Base-by-base conservation (phyloP, 371 early-diverging fungal species). In the Rhizopus delemar region DNA sequence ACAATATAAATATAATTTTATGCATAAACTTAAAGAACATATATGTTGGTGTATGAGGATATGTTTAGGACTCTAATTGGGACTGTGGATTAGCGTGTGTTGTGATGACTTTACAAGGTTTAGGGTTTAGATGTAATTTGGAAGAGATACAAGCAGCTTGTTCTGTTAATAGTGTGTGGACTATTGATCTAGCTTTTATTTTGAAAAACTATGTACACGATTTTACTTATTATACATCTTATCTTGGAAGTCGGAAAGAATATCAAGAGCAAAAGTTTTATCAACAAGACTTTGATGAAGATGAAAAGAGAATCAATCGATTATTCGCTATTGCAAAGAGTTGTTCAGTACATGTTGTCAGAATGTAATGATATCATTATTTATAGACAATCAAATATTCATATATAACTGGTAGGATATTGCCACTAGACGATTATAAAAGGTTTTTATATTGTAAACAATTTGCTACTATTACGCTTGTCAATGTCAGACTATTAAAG, bases 1-100 rank as follows among this genome's bases (percentile, higher is more conserved):
- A 9, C 8, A 32, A 51, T 22, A 22, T 22, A 22, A 36, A 50
- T 32, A 55, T 34, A 31, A 16, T 7, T 7, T 31, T 9, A 55
- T 29, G 33, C 4, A 31, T 5, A 3, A 45, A 55, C 28, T 43
- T n/a, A 54, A 5, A 32, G 22, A 48, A 32, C 33, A 32, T 36
- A 49, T 31, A 5, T 31, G 32, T 46, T 4, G 13, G 39, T 11
- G n/a, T 28, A 15, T 11, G 9, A 31, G 50, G 6, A 22, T 29
- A 15, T 41, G 2, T 34, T 39, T 45, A 76, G 77, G 70, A 68
- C 35, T 60, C 65, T 46, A 68, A 68, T 28, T 93, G 93, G 92
- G 94, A 93, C 77, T 91, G 92, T 66, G 93, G 94, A 4, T 75
- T 94, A n/a, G 93, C 93, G 4, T 90, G 90, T 59, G 83, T 90